A percentile compares a stretch with the other conserved stretches of the same genome.
Conservation (phyloP, 371 early-diverging fungal genomes). For the Mucor piriformis region DNA sequence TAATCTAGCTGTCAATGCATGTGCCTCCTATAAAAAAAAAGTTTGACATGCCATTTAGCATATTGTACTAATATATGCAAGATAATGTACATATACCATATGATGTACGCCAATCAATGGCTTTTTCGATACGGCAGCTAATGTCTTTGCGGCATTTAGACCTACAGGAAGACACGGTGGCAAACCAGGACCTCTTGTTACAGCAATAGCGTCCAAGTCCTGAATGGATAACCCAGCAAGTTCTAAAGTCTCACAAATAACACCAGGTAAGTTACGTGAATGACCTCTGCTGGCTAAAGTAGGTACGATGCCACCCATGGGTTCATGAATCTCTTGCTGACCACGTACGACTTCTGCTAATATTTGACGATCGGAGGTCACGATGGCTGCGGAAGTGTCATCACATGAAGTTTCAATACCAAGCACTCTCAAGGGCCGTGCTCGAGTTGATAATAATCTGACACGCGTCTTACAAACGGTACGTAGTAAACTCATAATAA, state of each 20-base stretch:
- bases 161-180: constrained; percentile 78
- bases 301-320: constrained; percentile 84
- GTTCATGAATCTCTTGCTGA: constrained; percentile 77
- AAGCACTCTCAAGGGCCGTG: constrained; percentile 48
- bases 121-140: constrained; percentile 72
- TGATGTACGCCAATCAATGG: constrained; percentile 86
- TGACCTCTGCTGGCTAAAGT: constrained; percentile 76
- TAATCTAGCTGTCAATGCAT: constrained; percentile 72
- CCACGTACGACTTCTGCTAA: constrained; percentile 66
- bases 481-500: constrained; percentile 3
- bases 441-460: constrained; percentile 5
- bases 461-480: not conserved
- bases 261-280: constrained; percentile 66
- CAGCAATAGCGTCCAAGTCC: constrained; percentile 81
- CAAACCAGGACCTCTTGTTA: constrained; percentile 84
- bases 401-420: constrained; percentile 88
- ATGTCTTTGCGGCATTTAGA: constrained; percentile 76
- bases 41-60: not conserved
- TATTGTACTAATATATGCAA: not conserved
- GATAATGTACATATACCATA: constrained; percentile 57
- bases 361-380: constrained; percentile 70
- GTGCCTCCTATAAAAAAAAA: constrained; percentile 75
- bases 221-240: constrained; percentile 53
- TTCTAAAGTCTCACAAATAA: constrained; percentile 66
- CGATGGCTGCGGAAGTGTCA: constrained; percentile 83